Evolutionary conservation across 75 land plant species (phyloP).

Genomic region (Pseudotsuga menziesii): DNA sequence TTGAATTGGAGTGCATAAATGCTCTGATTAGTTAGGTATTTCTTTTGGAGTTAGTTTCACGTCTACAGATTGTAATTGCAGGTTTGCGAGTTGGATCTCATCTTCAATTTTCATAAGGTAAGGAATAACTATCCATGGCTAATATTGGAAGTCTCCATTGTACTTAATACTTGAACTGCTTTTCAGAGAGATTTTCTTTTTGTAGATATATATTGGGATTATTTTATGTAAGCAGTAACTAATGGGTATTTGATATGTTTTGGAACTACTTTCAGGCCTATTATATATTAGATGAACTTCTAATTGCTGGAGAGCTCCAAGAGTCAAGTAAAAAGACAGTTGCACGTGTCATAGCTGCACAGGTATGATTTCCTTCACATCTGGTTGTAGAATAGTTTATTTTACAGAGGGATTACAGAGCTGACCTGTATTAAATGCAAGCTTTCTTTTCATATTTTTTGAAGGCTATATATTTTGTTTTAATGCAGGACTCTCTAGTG

Average conservation of each 20-base stretch:
- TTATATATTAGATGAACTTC: conserved; percentile 87
- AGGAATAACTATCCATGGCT: neutral
- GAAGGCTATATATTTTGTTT: neutral
- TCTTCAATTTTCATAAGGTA: conserved; percentile 95
- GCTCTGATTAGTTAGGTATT: neutral
- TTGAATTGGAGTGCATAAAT: neutral
- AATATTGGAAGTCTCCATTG: neutral
- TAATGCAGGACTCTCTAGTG: conserved; percentile 81
- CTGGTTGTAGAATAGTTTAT: neutral
- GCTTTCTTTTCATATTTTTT: neutral
- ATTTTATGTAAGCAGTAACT: neutral
- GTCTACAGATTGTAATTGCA: conserved; percentile 15
- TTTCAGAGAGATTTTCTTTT: neutral
- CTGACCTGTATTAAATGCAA: no score
- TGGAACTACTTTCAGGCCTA: conserved; percentile 55
- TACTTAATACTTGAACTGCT: neutral
- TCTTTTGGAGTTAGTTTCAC: no score
- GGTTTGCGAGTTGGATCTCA: conserved; percentile 93
- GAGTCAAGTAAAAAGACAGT: conserved; percentile 98
- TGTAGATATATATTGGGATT: neutral
- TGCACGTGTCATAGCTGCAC: conserved; percentile 91
- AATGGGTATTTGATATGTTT: neutral
- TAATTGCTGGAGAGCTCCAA: conserved; percentile 96
- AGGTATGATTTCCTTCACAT: conserved; percentile 43
- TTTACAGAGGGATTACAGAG: no score